Base-by-base conservation (phyloP, 2,329 filamentous ascomycete species). In the Neofusicoccum ribis region DNA sequence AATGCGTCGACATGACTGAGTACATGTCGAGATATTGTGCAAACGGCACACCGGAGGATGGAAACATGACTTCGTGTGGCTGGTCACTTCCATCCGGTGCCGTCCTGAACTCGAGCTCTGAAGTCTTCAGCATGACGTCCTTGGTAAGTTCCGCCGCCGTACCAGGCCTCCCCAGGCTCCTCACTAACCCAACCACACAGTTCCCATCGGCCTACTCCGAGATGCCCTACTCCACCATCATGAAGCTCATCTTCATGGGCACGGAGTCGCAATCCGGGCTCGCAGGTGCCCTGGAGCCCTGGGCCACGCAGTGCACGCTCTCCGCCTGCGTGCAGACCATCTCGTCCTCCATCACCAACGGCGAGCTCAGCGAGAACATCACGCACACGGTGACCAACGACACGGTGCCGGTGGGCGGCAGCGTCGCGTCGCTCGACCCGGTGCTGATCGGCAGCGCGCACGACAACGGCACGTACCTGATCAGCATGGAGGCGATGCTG, bases 71-170 rank as follows among this genome's bases (percentile, higher is more conserved):
- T 5, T 27, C n/a, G 11, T 67, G 66, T 43, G 66, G 66, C 11
- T 65, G 66, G 66, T n/a, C 46, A 31, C 14, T 67, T n/a, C 66
- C 66, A 17, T 49, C 59, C 6, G 54, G 39, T 17, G 66, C 63
- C 14, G 23, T 51, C 23, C 63, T 65, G 27, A 67, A 67, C 50
- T 54, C 62, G 11, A 65, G 63, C 41, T 43, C 44, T 17, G 66
- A 67, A 20, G 66, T 67, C 23, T 67, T 67, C 54, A 67, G 66
- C 63, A 67, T 65, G 66, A 65, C 66, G 27, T 60, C 66, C 6
- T 54, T 56, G 5, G 27, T 31, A 31, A 31, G 27, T 31, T 31
- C 27, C 27, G 7, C 27, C 6, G 27, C 5, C 27, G 27, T 31
- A 7, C 5, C 27, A 7, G 27, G 27, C 27, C 27, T 31, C 27